Evolutionary conservation across 2,329 filamentous ascomycete species (phyloP).

Genomic region (Thermothelomyces thermophilus): DNA sequence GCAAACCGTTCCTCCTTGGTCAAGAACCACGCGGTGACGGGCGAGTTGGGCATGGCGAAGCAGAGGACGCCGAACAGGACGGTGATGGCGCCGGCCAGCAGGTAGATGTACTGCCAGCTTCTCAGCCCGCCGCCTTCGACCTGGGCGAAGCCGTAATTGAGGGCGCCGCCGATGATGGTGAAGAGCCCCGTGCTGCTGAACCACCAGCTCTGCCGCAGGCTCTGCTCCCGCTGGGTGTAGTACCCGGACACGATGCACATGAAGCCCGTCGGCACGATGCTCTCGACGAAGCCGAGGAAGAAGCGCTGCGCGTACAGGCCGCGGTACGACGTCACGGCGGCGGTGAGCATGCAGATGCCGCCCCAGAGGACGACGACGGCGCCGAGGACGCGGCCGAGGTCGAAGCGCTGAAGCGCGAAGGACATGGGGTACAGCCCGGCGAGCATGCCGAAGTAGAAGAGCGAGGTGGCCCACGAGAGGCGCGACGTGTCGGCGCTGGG

Average conservation of each 20-base stretch:
- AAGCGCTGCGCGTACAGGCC: slow-evolving; percentile 63
- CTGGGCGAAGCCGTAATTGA: slow-evolving; percentile 64
- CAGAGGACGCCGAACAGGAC: slow-evolving; percentile 59
- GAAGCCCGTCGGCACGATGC: slow-evolving; percentile 59
- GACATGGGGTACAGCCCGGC: slow-evolving; percentile 68
- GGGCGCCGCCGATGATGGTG: slow-evolving; percentile 55
- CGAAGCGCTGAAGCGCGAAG: slow-evolving; percentile 62
- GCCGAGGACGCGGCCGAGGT: slow-evolving; percentile 58
- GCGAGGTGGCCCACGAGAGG: slow-evolving; percentile 68
- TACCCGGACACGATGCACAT: slow-evolving; percentile 57
- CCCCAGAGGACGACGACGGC: slow-evolving; percentile 60
- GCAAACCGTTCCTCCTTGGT: slow-evolving; percentile 55
- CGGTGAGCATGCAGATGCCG: slow-evolving; percentile 60
- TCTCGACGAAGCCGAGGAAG: slow-evolving; percentile 57
- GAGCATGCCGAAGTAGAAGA: slow-evolving; percentile 78
- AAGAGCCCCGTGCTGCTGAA: slow-evolving; percentile 54
- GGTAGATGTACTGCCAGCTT: slow-evolving; percentile 66
- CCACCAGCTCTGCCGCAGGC: slow-evolving; percentile 61
- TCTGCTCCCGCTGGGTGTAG: slow-evolving; percentile 61
- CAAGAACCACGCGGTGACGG: slow-evolving; percentile 63
- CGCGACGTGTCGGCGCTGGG: slow-evolving; percentile 58
- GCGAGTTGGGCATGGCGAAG: slow-evolving; percentile 56
- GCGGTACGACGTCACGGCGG: slow-evolving; percentile 55
- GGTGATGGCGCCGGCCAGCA: slow-evolving; percentile 57
- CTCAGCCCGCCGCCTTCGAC: slow-evolving; percentile 47